Evolutionary conservation across 352 stramenopile species (phyloP), one percentile per base, ranked within the genome.

Genomic region (Phytophthora foliorum): DNA sequence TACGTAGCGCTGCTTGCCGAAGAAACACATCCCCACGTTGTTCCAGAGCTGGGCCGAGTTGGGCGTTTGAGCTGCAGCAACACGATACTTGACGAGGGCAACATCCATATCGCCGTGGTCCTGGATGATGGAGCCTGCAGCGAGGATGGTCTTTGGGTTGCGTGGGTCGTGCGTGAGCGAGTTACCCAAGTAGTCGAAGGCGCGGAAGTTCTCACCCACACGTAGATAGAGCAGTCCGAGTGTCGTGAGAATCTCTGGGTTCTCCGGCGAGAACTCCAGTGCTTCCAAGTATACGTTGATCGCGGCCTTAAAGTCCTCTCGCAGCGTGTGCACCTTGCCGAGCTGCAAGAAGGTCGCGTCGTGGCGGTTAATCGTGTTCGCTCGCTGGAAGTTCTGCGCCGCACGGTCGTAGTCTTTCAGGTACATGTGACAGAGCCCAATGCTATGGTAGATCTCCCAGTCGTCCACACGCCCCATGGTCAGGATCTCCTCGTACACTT

Each of bases 21-120:
- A 98, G 67, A 98, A 98, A 67, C 93, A 98, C 95, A 98, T 98
- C 51, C 93, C 94, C 44, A 98, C 90, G 72, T 98, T 98, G 80
- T 98, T 98, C 94, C 94, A 98, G 14, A 98, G 78, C 72, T 98
- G 90, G 2, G 95, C 88, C 57, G 87, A 97, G 76, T 98, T 96
- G 16, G 95, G 93, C 17, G 88, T 98, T 68, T 97, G 88, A 24
- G 93, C 89, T 4, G 93, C 93, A 16, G 93, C 94, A 8, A 98
- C 89, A 38, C 94, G 91, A 62, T 98, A 98, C 80, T 98, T 98
- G 50, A 98, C 88, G 17, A 98, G 84, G 39, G 93, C 94, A 38
- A 98, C 94, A 67, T 98, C 93, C 90, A 97, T 97, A 56, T 98
- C 94, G 11, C 91, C 77, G 56, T 98, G 88, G 77, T 98, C 93